Percentiles rank a stretch among this genome's conserved stretches.
Conservation (phyloP, 768 basidiomycete species). For the Calocera viscosa region DNA sequence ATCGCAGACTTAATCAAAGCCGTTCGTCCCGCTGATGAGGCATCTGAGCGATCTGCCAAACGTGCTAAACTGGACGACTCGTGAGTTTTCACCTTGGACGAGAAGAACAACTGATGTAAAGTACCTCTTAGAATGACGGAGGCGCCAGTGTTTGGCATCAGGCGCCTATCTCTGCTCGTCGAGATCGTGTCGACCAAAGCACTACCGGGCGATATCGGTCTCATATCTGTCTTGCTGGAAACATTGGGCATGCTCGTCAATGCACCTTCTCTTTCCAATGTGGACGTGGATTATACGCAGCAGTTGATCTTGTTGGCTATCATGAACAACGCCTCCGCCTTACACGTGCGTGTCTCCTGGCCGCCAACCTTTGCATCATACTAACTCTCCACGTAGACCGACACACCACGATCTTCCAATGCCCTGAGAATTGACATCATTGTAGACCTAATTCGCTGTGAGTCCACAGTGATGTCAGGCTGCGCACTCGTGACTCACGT, state of each 20-base stretch:
- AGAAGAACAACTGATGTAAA: background rate
- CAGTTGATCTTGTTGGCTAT: slow-evolving; percentile 77
- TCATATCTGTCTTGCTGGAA: slow-evolving; percentile 61
- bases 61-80: slow-evolving; percentile 42
- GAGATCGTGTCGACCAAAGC: slow-evolving; percentile 57
- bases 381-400: slow-evolving; percentile 28
- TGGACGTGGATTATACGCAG: slow-evolving; percentile 65
- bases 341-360: slow-evolving; percentile 35
- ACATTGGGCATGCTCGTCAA: slow-evolving; percentile 55
- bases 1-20: slow-evolving; percentile 41
- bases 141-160: slow-evolving; percentile 32
- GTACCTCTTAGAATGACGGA: slow-evolving; percentile 14
- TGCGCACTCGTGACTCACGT: background rate
- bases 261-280: slow-evolving; percentile 38
- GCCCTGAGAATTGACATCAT: slow-evolving; percentile 70
- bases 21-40: slow-evolving; percentile 28
- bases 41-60: slow-evolving; percentile 45
- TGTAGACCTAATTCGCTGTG: slow-evolving; percentile 75
- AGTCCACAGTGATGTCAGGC: slow-evolving; percentile 17
- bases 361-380: background rate
- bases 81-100: slow-evolving; percentile 29
- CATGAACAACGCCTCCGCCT: slow-evolving; percentile 47
- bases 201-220: slow-evolving; percentile 55
- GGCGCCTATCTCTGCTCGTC: slow-evolving; percentile 44
- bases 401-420: slow-evolving; percentile 41